Evolutionary conservation across 495 filamentous ascomycete genomes (phyloP), one percentile per base, ranked within the genome.

Genomic region (Penicillium bovifimosum): DNA sequence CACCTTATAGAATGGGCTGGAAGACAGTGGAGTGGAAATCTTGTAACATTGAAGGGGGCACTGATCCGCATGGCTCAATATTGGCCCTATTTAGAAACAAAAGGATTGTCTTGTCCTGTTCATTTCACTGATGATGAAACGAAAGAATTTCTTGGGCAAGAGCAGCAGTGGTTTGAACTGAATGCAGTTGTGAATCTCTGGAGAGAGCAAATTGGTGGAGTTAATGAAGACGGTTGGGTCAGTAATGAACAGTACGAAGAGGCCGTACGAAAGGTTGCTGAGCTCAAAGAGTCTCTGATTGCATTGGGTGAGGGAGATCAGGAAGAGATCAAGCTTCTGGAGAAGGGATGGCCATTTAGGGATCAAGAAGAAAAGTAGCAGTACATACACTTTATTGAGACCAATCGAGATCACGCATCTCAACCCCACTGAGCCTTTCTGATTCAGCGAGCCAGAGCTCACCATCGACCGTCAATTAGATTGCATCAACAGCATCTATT

Each of bases 1-100:
- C 45, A 65, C 34, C 43, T 67, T 3, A 59, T 67, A 8, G 62
- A 67, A 47, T 40, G 45, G 24, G 59, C 62, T 9, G 62, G 62
- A 41, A 56, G 62, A 16, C 54, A 61, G 31, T 64, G 64, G 64
- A 44, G 39, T 34, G 64, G 64, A 2, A 60, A 65, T 36, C 42
- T 56, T 20, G 59, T 65, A 24, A 57, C 56, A 6, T 41, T 65
- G 11, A 54, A 56, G 49, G 64, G 59, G 14, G 54, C 52, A 20
- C 28, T 41, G 10, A 28, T 41, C 0, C 20, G 40, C 24, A 41
- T 41, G 10, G 13, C 9, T 33, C 7, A 33, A 9, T 33, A 33
- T 33, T 33, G 32, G 32, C 32, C 32, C 6, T 10, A 33, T 10
- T 10, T 33, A 14, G n/a, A 38, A 16, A 38, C 16, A 38, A 38